Evolutionary conservation across 805 yeast species (phyloP), one percentile per base, ranked within the genome.

Genomic region (Candida easanensis): DNA sequence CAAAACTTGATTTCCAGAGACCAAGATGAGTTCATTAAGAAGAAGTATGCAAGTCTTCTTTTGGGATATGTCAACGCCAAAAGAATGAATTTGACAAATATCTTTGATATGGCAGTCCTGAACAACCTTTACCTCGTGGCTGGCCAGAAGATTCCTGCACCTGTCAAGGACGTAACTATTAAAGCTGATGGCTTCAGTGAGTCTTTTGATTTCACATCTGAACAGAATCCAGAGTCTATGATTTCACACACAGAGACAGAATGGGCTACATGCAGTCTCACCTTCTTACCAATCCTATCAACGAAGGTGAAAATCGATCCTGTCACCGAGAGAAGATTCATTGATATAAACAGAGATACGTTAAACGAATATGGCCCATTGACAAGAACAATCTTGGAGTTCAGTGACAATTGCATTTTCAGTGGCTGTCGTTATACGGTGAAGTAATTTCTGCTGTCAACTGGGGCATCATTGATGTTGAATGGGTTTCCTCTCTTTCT

Each of bases 221-320:
- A 41, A 11, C 34, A 34, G 6, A 49, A 53, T 14, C 17, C 38
- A 9, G 48, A 48, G 5, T 19, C 16, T 7, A 3, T 56, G 8
- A 16, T 28, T 2, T 57, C 63, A 1, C 30, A 41, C 4, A 35
- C 46, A 13, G 51, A 41, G 5, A 52, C 48, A 19, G 26, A 20
- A 23, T 58, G 61, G 62, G 48, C 56, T 8, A 53, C 61, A 28
- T 58, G 63, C 34, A 28, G 52, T 7, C 28, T 58, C 2, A 56
- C 58, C 2, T 49, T 49, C 23, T 27, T 58, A 15, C 63, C 57
- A 9, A 39, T 44, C 3, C 28, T 53, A 16, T 41, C 53, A n/a
- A 47, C 50, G 5, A 32, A 16, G 1, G 53, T 54, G 5, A 49
- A 44, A 28, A 17, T 39, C 32, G 61, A 57, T 33, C 56, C 56